Percentiles rank a stretch among this genome's conserved stretches.
Evolutionary conservation across 495 filamentous ascomycete genomes (phyloP).

Genomic region (Penicillium herquei): DNA sequence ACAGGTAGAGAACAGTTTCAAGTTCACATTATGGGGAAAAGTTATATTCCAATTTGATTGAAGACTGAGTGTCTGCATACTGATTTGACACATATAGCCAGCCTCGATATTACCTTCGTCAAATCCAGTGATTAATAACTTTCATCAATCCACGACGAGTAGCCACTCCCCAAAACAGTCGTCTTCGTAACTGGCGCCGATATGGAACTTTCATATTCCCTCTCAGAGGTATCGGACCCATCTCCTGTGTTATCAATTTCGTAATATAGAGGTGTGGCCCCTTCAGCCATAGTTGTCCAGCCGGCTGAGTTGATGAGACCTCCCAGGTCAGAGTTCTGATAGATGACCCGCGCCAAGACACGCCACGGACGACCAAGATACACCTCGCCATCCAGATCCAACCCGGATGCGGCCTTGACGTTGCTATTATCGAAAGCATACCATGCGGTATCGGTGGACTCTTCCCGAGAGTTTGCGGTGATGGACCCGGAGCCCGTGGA

Average conservation of each 20-base stretch:
- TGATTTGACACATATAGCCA: no score
- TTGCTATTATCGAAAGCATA: slow-evolving; percentile 64
- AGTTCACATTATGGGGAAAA: no score
- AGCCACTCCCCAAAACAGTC: slow-evolving; percentile 53
- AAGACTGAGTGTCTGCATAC: no score
- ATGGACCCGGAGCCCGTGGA: slow-evolving; percentile 50
- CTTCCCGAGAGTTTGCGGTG: slow-evolving; percentile 59
- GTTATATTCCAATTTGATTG: no score
- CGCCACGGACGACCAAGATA: slow-evolving; percentile 71
- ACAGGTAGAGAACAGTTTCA: no score
- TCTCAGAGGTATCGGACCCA: slow-evolving; percentile 54
- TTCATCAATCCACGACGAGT: slow-evolving; percentile 38
- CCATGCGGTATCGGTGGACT: slow-evolving; percentile 50
- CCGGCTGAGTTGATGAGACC: slow-evolving; percentile 59
- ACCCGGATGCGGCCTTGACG: slow-evolving; percentile 45
- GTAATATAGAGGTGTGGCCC: slow-evolving; percentile 49
- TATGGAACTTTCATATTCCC: slow-evolving; percentile 51
- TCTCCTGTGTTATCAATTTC: slow-evolving; percentile 61
- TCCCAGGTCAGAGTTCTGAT: slow-evolving; percentile 57
- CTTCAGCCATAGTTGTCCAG: slow-evolving; percentile 52
- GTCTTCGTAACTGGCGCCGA: slow-evolving; percentile 45
- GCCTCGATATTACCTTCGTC: no score
- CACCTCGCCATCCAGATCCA: slow-evolving; percentile 48
- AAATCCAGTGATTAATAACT: slow-evolving; percentile 8
- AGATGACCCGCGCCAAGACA: slow-evolving; percentile 61